phyloP scores from a whole-genome alignment of 2,329 filamentous ascomycete genomes.

The Mollisia scopiformis region DNA sequence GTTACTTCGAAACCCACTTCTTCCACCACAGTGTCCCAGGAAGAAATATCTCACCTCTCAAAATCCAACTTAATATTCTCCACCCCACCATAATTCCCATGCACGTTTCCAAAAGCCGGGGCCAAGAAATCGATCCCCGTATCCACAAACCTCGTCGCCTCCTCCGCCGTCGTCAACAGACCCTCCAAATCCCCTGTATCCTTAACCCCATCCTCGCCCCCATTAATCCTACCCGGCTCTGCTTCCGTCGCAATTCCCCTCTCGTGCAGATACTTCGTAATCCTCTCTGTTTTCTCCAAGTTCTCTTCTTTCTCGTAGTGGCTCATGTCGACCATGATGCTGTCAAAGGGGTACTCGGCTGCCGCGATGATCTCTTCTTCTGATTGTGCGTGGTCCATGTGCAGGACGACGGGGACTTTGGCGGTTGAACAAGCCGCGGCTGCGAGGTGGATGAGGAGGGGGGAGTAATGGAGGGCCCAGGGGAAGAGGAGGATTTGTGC shows the following conservation, averaged over 20 bases:
- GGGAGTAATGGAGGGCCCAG: constrained; percentile 68
- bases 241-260: constrained; percentile 71
- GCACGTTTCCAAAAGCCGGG: constrained; percentile 70
- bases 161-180: constrained; percentile 63
- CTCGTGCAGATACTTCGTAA: constrained; percentile 65
- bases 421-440: constrained; percentile 57
- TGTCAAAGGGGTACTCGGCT: constrained; percentile 64
- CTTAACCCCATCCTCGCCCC: constrained; percentile 74
- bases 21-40: not conserved
- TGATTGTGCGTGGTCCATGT: constrained; percentile 69
- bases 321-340: constrained; percentile 78
- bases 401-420: constrained; percentile 61
- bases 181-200: constrained; percentile 67
- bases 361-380: constrained; percentile 60
- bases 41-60: constrained; percentile 43
- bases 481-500: constrained; percentile 74
- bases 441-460: constrained; percentile 55
- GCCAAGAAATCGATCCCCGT: constrained; percentile 70
- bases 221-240: constrained; percentile 72
- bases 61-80: constrained; percentile 47
- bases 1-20: not conserved
- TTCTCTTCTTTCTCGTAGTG: constrained; percentile 75
- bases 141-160: constrained; percentile 64
- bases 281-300: constrained; percentile 62
- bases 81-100: constrained; percentile 57